These are phyloP conservation scores for Austropuccinia psidii DNA, from an alignment of 1,284 basidiomycete genomes.

Conservation along the genomic window DNA sequence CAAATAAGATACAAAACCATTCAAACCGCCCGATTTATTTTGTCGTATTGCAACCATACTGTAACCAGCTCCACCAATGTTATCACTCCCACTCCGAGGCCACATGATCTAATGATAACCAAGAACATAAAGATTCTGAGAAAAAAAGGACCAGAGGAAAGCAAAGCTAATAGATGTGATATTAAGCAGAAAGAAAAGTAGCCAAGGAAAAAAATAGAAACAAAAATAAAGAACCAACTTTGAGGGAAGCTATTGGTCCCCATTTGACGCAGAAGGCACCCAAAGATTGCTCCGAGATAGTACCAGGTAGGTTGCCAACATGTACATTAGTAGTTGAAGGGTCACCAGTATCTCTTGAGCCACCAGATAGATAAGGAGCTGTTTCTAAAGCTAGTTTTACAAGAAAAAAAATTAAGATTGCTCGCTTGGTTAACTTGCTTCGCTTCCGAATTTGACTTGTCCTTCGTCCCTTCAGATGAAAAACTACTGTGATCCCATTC, in stretches of 20 bases:
- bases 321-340: slow-evolving; percentile 46
- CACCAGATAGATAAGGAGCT: slow-evolving; percentile 35
- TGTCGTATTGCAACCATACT: slow-evolving; percentile 65
- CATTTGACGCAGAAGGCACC: slow-evolving; percentile 43
- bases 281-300: slow-evolving; percentile 42
- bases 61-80: slow-evolving; percentile 51
- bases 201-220: slow-evolving; percentile 50
- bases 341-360: slow-evolving; percentile 42
- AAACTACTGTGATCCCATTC: too few relatives aligned
- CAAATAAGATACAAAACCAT: slow-evolving; percentile 95
- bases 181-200: background rate
- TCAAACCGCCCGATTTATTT: slow-evolving; percentile 63
- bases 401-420: background rate
- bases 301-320: slow-evolving; percentile 43
- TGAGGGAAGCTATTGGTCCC: slow-evolving; percentile 45
- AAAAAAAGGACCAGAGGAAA: background rate
- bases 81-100: slow-evolving; percentile 40
- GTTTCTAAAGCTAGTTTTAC: slow-evolving; percentile 27
- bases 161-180: too few relatives aligned
- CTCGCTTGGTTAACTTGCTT: background rate
- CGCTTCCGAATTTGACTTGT: too few relatives aligned
- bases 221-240: slow-evolving; percentile 36
- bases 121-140: background rate
- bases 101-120: slow-evolving; percentile 41
- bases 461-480: too few relatives aligned